phyloP scores from a whole-genome alignment of 1,139 yeast genomes.

The Lodderomyces orthopsilosis region DNA sequence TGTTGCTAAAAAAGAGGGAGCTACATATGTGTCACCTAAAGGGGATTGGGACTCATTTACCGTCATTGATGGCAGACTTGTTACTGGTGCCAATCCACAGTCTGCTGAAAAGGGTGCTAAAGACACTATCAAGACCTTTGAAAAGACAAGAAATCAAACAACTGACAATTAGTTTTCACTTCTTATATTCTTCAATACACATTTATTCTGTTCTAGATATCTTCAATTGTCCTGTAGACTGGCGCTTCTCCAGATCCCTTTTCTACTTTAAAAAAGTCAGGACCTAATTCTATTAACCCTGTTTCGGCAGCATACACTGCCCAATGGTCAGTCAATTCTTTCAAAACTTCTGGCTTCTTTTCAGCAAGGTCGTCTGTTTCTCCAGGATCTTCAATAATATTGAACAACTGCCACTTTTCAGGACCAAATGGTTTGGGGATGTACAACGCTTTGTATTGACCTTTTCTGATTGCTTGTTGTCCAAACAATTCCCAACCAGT shows the following conservation, averaged over 20 bases:
- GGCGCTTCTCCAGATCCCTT: slow-evolving; percentile 13
- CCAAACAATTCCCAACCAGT: slow-evolving; percentile 62
- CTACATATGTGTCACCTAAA: slow-evolving; percentile 40
- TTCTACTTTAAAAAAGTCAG: slow-evolving; percentile 15
- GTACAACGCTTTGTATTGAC: slow-evolving; percentile 47
- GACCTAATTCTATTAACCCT: slow-evolving; percentile 40
- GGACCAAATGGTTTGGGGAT: slow-evolving; percentile 51
- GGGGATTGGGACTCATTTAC: slow-evolving; percentile 54
- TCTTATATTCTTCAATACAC: not conserved
- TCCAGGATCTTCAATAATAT: slow-evolving; percentile 45
- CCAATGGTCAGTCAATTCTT: slow-evolving; percentile 48
- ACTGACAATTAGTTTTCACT: not conserved
- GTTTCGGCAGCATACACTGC: slow-evolving; percentile 53
- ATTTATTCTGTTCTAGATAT: slow-evolving; percentile 1
- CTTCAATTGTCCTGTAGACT: slow-evolving; percentile 11
- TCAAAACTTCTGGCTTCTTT: slow-evolving; percentile 28
- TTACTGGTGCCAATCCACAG: slow-evolving; percentile 67
- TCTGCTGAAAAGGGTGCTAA: slow-evolving; percentile 51
- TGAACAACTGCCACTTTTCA: slow-evolving; percentile 49
- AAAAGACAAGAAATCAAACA: slow-evolving; percentile 2
- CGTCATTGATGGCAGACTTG: slow-evolving; percentile 52
- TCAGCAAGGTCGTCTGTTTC: slow-evolving; percentile 44
- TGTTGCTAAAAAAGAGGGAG: slow-evolving; percentile 38
- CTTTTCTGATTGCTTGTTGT: slow-evolving; percentile 53
- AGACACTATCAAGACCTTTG: slow-evolving; percentile 11